A percentile compares a stretch with the other conserved stretches of the same genome.
These are phyloP conservation scores for Dispira parvispora DNA, from an alignment of 192 early-diverging fungal species.

Conservation along the genomic window DNA sequence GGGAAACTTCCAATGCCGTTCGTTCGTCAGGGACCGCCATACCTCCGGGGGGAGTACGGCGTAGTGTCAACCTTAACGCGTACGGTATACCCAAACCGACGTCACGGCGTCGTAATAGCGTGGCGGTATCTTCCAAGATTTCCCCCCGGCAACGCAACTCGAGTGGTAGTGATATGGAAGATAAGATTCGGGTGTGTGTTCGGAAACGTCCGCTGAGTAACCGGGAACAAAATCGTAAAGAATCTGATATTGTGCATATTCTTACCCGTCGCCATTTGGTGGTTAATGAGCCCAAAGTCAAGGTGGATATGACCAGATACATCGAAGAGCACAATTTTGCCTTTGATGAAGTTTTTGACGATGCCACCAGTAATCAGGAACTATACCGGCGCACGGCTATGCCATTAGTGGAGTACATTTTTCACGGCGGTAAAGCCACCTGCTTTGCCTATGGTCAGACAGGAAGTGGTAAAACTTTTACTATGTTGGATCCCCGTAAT, in stretches of 20 bases:
- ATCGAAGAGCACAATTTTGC: constrained; percentile 85
- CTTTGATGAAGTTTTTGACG: constrained; percentile 95
- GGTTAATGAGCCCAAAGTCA: constrained; percentile 92
- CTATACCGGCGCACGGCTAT: constrained; percentile 84
- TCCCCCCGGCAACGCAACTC: not conserved
- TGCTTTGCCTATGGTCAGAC: constrained; percentile 98
- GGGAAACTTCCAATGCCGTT: not conserved
- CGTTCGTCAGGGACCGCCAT: not conserved
- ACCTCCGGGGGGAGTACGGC: not conserved
- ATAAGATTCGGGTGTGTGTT: constrained; percentile 92
- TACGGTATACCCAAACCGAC: constrained; percentile 4
- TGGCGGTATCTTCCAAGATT: not conserved
- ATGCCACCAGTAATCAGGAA: constrained; percentile 56
- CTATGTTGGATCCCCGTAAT: constrained; percentile 78
- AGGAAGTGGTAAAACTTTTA: constrained; percentile 90
- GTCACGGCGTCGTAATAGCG: constrained; percentile 5
- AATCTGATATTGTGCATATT: constrained; percentile 69
- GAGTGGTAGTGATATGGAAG: constrained; percentile 32
- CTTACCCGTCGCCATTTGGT: constrained; percentile 50
- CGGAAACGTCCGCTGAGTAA: constrained; percentile 84
- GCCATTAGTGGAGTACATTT: constrained; percentile 89
- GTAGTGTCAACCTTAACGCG: constrained; percentile 11
- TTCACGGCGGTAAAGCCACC: constrained; percentile 89
- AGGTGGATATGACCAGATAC: constrained; percentile 89
- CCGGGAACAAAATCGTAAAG: constrained; percentile 63